These are phyloP conservation scores for Protomyces macrosporus DNA, from an alignment of 1,139 yeast species.

Conservation along the genomic window DNA sequence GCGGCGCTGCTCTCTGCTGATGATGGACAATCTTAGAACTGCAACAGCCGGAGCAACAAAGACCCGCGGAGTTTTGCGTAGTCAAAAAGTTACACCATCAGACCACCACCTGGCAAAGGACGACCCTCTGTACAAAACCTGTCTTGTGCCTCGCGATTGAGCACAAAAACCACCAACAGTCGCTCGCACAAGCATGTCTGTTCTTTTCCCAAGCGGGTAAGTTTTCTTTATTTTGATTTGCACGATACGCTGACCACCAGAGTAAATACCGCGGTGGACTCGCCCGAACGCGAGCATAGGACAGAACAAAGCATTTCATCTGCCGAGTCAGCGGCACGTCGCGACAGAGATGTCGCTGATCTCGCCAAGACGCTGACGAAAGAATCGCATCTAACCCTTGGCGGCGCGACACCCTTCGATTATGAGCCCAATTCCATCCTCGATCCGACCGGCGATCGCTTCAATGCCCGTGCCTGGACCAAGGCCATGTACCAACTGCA, in stretches of 20 bases:
- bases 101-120: no score
- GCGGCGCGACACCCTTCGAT: slow-evolving; percentile 27
- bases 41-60: no score
- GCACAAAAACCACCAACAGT: no score
- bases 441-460: slow-evolving; percentile 54
- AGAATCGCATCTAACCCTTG: not conserved
- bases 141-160: no score
- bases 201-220: not conserved
- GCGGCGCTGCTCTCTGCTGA: no score
- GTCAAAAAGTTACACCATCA: no score
- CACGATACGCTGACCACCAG: not conserved
- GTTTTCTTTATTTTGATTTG: not conserved
- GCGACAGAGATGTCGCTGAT: not conserved
- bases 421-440: slow-evolving; percentile 43
- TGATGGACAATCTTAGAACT: no score
- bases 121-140: no score
- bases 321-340: not conserved
- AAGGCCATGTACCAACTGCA: slow-evolving; percentile 57
- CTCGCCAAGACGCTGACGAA: not conserved
- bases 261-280: not conserved
- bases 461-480: slow-evolving; percentile 66
- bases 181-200: not conserved
- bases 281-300: not conserved
- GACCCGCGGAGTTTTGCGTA: no score
- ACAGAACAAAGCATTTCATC: not conserved